Evolutionary conservation across 257 asterid genomes (phyloP).

Genomic region (Capsicum pubescens): DNA sequence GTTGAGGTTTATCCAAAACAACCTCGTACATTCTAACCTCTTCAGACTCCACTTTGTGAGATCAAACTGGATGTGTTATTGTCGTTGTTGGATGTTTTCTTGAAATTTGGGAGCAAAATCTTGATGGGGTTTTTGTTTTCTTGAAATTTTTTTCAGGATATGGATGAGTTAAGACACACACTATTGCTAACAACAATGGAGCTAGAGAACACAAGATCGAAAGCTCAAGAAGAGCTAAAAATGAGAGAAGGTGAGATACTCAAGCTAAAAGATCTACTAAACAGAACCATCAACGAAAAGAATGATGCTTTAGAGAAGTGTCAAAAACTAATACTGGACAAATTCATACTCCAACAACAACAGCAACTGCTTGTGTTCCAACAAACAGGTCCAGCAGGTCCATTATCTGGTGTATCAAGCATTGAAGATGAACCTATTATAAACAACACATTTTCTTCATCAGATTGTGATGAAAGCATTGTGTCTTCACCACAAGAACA

Average conservation of each 20-base stretch:
- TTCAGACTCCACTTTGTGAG: too few species aligned
- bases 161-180: constrained; percentile 76
- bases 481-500: constrained; percentile 57
- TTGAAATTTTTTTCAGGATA: constrained; percentile 48
- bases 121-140: background rate
- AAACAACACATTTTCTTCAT: constrained; percentile 43
- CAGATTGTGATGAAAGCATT: constrained; percentile 88
- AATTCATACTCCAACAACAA: constrained; percentile 54
- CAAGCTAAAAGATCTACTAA: constrained; percentile 59
- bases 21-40: too few species aligned
- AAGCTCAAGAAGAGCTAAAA: constrained; percentile 71
- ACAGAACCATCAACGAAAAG: constrained; percentile 53
- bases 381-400: constrained; percentile 44
- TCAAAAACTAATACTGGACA: constrained; percentile 50
- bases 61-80: too few species aligned
- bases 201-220: constrained; percentile 59
- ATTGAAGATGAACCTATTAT: constrained; percentile 61
- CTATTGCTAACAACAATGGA: constrained; percentile 61
- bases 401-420: constrained; percentile 64
- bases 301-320: constrained; percentile 69
- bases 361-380: constrained; percentile 40
- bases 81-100: background rate
- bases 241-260: constrained; percentile 59
- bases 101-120: background rate
- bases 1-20: too few species aligned